Evolutionary conservation across 169 alveolate genomes (phyloP), one percentile per base, ranked within the genome.

Genomic region (Pseudocohnilembus persalinus): DNA sequence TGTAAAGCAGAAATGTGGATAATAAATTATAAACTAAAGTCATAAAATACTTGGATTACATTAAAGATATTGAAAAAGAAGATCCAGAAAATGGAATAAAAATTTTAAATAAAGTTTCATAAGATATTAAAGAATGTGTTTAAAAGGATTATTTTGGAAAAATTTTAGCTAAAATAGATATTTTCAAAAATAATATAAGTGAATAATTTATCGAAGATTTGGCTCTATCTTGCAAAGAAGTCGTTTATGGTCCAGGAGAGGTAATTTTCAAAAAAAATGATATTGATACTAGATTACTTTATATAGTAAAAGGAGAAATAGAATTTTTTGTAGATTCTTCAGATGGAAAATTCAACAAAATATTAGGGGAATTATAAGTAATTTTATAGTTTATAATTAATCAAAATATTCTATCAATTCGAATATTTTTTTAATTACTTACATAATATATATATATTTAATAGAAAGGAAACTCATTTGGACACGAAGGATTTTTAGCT

Each of bases 61-160:
- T 49, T 20, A 35, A 63, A 63, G 30, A 79, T 29, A 79, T 49
- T 28, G 29, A 34, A 4, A 72, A 79, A 20, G 84, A 73, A 28
- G 65, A 49, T 0, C 64, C 31, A 49, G 77, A 29, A 26, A 27
- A 29, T 29, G 73, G 84, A 29, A 63, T 34, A 26, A n/a, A 35
- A 1, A 79, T 79, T 49, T 20, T 79, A 24, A 28, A 79, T 49
- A 49, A 64, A 1, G 63, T 79, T 0, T 49, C 31, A 49, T 27
- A 29, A 0, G 49, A 68, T 64, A 33, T 79, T 0, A 0, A 76
- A 63, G 64, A 79, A 34, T n/a, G 49, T 49, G 64, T 79, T 28
- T 29, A 79, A 11, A 79, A 27, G 64, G 76, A 79, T n/a, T 79
- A 34, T 79, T 79, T 34, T 79, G 84, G 84, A 4, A 28, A 73